These are phyloP conservation scores for Solanum arcanum DNA, from an alignment of 257 asterid species.

Conservation along the genomic window DNA sequence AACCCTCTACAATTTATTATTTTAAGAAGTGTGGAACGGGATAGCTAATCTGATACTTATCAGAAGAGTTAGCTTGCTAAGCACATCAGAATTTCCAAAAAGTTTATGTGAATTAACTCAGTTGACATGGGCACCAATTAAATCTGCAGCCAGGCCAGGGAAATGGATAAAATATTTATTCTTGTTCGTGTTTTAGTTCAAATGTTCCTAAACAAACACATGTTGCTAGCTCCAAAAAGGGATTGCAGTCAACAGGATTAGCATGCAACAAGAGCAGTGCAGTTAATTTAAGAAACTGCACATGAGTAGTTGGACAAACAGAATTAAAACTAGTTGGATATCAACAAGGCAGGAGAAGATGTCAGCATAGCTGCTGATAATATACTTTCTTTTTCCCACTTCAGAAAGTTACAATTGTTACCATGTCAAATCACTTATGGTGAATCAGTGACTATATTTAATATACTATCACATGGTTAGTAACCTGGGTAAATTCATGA, in stretches of 20 bases:
- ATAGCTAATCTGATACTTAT: not conserved
- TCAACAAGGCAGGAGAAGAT: not conserved
- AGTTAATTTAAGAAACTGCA: not conserved
- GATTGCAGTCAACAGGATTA: not conserved
- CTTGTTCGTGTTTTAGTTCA: not conserved
- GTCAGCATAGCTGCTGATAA: not conserved
- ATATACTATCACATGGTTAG: not conserved
- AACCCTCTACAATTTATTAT: not conserved
- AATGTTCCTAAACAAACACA: not conserved
- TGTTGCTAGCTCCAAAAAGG: not conserved
- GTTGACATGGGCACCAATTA: not conserved
- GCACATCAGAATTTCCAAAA: not conserved
- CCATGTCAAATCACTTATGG: not conserved
- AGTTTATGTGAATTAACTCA: not conserved
- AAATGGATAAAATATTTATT: not conserved
- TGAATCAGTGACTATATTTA: not conserved
- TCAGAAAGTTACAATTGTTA: not conserved
- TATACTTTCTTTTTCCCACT: not conserved
- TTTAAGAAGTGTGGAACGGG: not conserved
- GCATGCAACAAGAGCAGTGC: not conserved
- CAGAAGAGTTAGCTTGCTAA: not conserved
- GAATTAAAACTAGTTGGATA: not conserved
- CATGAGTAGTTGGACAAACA: not conserved
- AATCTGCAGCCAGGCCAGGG: not conserved
- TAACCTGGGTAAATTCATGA: constrained; percentile 88